Conservation (phyloP, 495 filamentous ascomycete species). For the Aspergillus cavernicola region DNA sequence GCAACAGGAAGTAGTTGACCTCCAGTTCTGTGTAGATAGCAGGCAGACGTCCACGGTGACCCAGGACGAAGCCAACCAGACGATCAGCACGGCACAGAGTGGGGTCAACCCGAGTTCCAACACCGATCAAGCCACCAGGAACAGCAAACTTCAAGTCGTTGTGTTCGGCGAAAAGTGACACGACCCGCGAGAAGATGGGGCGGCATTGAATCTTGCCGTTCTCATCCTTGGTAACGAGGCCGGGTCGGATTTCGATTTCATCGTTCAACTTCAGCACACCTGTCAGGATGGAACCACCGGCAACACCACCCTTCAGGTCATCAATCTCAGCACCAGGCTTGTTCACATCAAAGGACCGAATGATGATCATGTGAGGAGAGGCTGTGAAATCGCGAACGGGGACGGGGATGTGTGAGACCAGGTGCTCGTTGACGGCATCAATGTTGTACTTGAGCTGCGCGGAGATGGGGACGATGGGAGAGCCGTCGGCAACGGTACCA, state of each 20-base stretch:
- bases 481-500: conserved; percentile 92
- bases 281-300: conserved; percentile 92
- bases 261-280: conserved; percentile 94
- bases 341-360: conserved; percentile 98
- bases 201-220: conserved; percentile 92
- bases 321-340: conserved; percentile 99
- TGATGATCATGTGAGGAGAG: conserved; percentile 96
- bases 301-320: conserved; percentile 97
- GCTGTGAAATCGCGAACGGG: conserved; percentile 83
- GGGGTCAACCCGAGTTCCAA: conserved; percentile 94
- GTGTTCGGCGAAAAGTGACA: conserved; percentile 93
- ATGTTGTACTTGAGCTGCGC: conserved; percentile 99
- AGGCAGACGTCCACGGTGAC: conserved; percentile 84
- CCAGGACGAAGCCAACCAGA: conserved; percentile 96
- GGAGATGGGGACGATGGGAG: conserved; percentile 95
- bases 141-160: conserved; percentile 98
- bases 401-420: conserved; percentile 89
- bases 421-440: conserved; percentile 91
- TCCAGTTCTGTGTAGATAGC: conserved; percentile 97
- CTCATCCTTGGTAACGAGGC: conserved; percentile 90
- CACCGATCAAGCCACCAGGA: conserved; percentile 93
- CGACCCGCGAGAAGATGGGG: conserved; percentile 91
- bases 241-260: conserved; percentile 96
- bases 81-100: conserved; percentile 98
- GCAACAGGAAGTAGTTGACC: conserved; percentile 97